Evolutionary conservation across 306 rosid genomes (phyloP).

Genomic region (Cicer arietinum): DNA sequence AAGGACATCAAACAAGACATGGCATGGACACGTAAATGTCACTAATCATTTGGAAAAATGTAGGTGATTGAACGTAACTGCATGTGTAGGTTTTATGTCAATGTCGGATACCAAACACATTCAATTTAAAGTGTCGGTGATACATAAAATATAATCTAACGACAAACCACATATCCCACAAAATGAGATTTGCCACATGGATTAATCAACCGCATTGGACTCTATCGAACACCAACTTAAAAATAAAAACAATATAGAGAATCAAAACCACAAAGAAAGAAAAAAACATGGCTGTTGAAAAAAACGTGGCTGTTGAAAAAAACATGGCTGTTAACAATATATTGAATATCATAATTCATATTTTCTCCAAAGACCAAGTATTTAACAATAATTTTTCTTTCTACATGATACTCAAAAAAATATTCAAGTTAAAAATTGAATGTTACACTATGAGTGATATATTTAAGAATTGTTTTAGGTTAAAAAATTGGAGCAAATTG

Average conservation of each 20-base stretch:
- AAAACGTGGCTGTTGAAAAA: neutral
- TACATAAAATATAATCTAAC: neutral
- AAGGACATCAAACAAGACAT: no score
- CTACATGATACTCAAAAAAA: neutral
- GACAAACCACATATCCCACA: neutral
- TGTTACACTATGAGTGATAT: neutral
- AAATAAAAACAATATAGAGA: neutral
- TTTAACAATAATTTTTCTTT: neutral
- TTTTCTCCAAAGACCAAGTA: neutral
- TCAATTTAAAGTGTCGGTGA: no score
- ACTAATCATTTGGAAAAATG: no score
- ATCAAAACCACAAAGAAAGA: no score
- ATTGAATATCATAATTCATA: no score
- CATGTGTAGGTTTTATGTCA: no score
- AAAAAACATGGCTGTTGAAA: neutral
- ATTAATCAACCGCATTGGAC: neutral
- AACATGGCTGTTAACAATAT: neutral
- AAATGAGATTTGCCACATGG: neutral
- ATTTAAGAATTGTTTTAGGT: constrained; percentile 4
- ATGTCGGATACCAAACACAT: no score
- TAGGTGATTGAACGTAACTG: no score
- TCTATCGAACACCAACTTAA: neutral
- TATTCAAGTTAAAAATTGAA: constrained; percentile 1
- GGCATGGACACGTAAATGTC: no score
- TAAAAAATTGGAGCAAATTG: neutral